Conservation (phyloP, 176 grass and related monocot genomes). For the Alloteropsis semialata region DNA sequence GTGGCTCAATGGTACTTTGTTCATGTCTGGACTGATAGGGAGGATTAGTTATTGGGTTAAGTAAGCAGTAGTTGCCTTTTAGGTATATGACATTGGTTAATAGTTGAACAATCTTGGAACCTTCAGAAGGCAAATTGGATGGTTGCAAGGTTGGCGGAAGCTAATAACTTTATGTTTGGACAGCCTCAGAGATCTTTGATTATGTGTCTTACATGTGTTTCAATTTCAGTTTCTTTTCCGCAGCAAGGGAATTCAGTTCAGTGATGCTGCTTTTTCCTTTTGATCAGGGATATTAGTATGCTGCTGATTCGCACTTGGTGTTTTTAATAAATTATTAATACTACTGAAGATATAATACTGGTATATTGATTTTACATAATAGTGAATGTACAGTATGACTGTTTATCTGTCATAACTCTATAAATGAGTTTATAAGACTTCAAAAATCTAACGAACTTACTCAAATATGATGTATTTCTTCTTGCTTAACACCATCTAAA, state of each 20-base stretch:
- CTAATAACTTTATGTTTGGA: slow-evolving; percentile 11
- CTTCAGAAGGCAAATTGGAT: slow-evolving; percentile 6
- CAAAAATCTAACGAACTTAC: background rate
- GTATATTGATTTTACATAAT: background rate
- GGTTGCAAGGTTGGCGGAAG: slow-evolving; percentile 26
- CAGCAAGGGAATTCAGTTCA: background rate
- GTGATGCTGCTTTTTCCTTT: background rate
- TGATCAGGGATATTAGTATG: background rate
- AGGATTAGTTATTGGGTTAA: slow-evolving; percentile 30
- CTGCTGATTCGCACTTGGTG: background rate
- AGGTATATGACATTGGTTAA: slow-evolving; percentile 15
- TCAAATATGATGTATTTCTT: background rate
- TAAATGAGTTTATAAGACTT: background rate
- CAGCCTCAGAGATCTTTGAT: slow-evolving; percentile 3
- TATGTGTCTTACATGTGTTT: slow-evolving; percentile 6
- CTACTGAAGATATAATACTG: background rate
- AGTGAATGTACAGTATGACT: background rate
- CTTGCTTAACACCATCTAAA: background rate
- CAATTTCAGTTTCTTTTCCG: background rate
- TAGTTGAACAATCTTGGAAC: background rate
- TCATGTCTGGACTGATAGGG: slow-evolving; percentile 14
- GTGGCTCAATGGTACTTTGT: slow-evolving; percentile 13
- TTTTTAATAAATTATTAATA: background rate
- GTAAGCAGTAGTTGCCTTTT: slow-evolving; percentile 26
- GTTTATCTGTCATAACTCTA: background rate